Evolutionary conservation across 371 early-diverging fungal genomes (phyloP).

Genomic region (Batkoa obscura): DNA sequence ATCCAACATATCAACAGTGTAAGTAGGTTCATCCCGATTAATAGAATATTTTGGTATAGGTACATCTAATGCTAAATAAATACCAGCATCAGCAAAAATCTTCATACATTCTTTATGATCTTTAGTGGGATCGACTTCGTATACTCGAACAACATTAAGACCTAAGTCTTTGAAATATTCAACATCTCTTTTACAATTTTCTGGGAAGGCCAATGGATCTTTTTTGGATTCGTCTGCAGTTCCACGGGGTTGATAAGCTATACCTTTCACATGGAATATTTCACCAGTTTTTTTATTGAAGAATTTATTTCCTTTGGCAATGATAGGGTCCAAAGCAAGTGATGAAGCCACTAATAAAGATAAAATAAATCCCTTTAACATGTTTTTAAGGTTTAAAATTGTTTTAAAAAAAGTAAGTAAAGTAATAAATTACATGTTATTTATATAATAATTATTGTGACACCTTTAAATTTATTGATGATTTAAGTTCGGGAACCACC

Average conservation of each 20-base stretch:
- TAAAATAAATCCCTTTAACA: too few species aligned
- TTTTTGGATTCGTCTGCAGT: background rate
- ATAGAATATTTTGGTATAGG: constrained; percentile 36
- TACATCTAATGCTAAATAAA: constrained; percentile 51
- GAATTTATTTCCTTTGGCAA: constrained; percentile 45
- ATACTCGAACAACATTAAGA: constrained; percentile 55
- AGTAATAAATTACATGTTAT: too few species aligned
- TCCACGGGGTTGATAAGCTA: constrained; percentile 54
- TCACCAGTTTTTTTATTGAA: constrained; percentile 55
- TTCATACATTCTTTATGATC: constrained; percentile 57
- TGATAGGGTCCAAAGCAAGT: constrained; percentile 26
- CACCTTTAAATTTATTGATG: too few species aligned
- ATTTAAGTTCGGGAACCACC: too few species aligned
- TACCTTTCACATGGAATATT: constrained; percentile 58
- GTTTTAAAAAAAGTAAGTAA: too few species aligned
- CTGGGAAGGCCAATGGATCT: too few species aligned
- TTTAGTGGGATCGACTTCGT: constrained; percentile 28
- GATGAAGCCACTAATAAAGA: background rate
- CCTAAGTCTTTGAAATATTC: constrained; percentile 41
- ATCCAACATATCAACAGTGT: constrained; percentile 31
- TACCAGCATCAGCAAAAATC: constrained; percentile 35
- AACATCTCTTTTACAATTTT: constrained; percentile 21
- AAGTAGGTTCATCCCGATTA: constrained; percentile 43
- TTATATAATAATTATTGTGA: too few species aligned
- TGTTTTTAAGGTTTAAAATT: too few species aligned